Percentiles rank a stretch among this genome's conserved stretches.
Evolutionary conservation across 2,329 filamentous ascomycete genomes (phyloP).

Genomic region (Atkinsonella texensis): DNA sequence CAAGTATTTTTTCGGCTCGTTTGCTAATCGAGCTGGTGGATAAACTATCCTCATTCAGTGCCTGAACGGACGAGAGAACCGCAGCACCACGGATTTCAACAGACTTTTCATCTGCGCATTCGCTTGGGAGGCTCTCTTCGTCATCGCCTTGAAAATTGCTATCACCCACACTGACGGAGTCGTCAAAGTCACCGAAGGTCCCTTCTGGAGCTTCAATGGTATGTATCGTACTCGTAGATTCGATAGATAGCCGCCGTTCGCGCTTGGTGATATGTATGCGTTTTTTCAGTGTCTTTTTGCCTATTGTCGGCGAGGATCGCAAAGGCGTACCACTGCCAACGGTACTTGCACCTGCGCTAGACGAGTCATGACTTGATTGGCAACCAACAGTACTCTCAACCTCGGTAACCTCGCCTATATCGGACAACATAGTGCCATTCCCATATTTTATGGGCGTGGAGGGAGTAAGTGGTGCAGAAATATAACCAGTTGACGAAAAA

Average conservation of each 20-base stretch:
- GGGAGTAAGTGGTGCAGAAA: constrained; percentile 34
- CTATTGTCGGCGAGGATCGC: constrained; percentile 34
- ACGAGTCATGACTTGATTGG: constrained; percentile 25
- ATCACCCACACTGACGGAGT: constrained; percentile 48
- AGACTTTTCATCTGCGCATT: constrained; percentile 35
- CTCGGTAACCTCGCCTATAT: constrained; percentile 48
- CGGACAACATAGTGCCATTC: constrained; percentile 57
- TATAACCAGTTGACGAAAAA: constrained; percentile 25
- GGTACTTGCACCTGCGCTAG: constrained; percentile 15
- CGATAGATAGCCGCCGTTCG: constrained; percentile 42
- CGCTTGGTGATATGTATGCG: constrained; percentile 30
- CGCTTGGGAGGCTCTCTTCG: constrained; percentile 52
- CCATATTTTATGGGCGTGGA: constrained; percentile 57
- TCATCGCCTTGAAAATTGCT: constrained; percentile 56
- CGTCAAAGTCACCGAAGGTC: constrained; percentile 51
- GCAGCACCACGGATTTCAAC: constrained; percentile 11
- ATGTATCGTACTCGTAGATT: constrained; percentile 50
- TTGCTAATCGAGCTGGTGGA: constrained; percentile 68
- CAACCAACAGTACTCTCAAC: constrained; percentile 37
- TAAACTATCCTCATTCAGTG: constrained; percentile 41
- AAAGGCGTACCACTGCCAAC: constrained; percentile 22
- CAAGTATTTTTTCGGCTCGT: constrained; percentile 79
- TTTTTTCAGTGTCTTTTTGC: constrained; percentile 30
- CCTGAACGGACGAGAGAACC: constrained; percentile 9
- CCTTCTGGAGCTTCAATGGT: constrained; percentile 32